Evolutionary conservation across 179 eudicot genomes (phyloP).

Genomic region (Beta macrorhiza): DNA sequence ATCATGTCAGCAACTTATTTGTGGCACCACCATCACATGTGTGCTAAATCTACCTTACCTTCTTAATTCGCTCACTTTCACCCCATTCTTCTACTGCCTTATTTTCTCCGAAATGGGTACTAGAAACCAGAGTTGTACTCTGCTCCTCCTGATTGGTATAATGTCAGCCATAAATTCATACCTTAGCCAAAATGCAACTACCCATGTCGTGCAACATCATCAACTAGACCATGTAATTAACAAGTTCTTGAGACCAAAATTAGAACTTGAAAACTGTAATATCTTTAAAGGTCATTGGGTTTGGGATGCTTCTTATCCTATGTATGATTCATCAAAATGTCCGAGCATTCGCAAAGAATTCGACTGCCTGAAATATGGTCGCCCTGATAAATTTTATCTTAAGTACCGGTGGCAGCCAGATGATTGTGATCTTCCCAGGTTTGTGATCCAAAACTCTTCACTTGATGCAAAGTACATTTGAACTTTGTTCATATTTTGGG

Average conservation of each 20-base stretch:
- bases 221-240: neutral
- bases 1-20: neutral
- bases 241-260: neutral
- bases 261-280: slow-evolving; percentile 28
- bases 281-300: slow-evolving; percentile 44
- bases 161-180: slow-evolving; percentile 18
- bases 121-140: slow-evolving; percentile 17
- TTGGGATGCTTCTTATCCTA: slow-evolving; percentile 53
- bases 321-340: slow-evolving; percentile 47
- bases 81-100: neutral
- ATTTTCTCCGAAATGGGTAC: slow-evolving; percentile 9
- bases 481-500: too few relatives aligned
- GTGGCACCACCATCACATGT: slow-evolving; percentile 24
- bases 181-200: slow-evolving; percentile 21
- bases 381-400: slow-evolving; percentile 45
- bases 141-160: neutral
- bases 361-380: slow-evolving; percentile 52
- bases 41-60: slow-evolving; percentile 2
- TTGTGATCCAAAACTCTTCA: neutral
- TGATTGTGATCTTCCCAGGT: slow-evolving; percentile 54
- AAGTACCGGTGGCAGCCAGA: slow-evolving; percentile 58
- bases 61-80: neutral
- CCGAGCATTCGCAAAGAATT: slow-evolving; percentile 44
- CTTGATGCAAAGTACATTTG: too few relatives aligned
- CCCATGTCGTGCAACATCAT: neutral